Evolutionary conservation across 495 filamentous ascomycete genomes (phyloP), one percentile per base, ranked within the genome.

Genomic region (Acidomyces sp.): DNA sequence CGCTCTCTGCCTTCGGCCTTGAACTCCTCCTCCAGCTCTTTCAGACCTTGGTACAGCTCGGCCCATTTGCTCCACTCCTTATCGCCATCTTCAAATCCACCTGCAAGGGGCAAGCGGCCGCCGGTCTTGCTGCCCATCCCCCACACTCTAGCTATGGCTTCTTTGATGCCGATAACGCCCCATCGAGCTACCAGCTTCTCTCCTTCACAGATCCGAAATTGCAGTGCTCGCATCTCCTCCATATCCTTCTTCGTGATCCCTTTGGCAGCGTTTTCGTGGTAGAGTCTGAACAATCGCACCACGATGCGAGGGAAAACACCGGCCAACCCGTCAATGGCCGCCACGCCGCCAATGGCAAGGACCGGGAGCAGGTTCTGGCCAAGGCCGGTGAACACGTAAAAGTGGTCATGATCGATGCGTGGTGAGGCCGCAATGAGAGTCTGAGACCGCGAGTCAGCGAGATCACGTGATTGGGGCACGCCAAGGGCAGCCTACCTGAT

Each of bases 321-420:
- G 6, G 48, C 46, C 24, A 75, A 59, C 4, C 75, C 77, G 42
- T 80, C 77, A 38, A 81, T 78, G 1, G 74, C 70, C 11, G 75
- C 77, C 1, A 65, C 72, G 13, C 66, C 67, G 26, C 75, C 75
- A 6, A 78, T 60, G n/a, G 62, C 42, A 2, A 79, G 55, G 11
- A 72, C 67, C 0, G 77, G 71, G 1, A 77, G 67, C 0, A 79
- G 60, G 48, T 81, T 77, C 53, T 79, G 77, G 0, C 77, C 75
- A 15, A 81, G 63, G 3, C 75, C 77, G 13, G 73, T 74, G 59
- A 71, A 81, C 29, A 70, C 66, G 30, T 65, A 65, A 60, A 81
- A 81, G 19, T 61, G 41, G 23, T 63, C 50, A 36, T 65, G 55
- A 40, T 66, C 60, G 38, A 70, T 69, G 6, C 43, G 28, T 24